Conservation (phyloP, 441 rosid species). For the Codiaeum variegatum region DNA sequence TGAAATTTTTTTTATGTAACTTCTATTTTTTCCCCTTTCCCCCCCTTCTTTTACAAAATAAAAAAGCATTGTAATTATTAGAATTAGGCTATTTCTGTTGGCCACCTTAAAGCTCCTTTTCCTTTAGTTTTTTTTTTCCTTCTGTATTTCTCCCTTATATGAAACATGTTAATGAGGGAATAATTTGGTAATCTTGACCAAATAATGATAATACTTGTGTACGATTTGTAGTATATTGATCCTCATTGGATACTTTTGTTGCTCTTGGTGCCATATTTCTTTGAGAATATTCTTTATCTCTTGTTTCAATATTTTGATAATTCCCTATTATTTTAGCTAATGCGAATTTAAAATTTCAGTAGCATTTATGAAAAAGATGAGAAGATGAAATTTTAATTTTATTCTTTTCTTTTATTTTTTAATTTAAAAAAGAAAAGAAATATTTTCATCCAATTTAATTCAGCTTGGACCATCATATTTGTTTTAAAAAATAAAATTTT, state of each 20-base stretch:
- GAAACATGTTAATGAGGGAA: neutral
- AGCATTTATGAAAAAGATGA: too few species aligned
- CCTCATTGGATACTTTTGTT: neutral
- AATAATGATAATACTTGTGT: too few species aligned
- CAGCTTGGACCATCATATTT: too few species aligned
- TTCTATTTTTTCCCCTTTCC: neutral
- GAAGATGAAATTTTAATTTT: too few species aligned
- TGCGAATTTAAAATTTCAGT: neutral
- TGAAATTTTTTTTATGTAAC: neutral
- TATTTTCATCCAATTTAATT: too few species aligned
- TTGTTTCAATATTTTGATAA: neutral
- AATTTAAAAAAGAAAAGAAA: too few species aligned
- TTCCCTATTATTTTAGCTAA: neutral
- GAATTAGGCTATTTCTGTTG: neutral
- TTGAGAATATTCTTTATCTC: neutral
- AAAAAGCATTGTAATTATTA: neutral
- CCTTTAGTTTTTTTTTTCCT: neutral
- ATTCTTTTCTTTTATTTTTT: too few species aligned
- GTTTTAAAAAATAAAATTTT: too few species aligned
- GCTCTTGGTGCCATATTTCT: neutral
- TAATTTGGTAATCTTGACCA: neutral
- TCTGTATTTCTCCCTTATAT: neutral
- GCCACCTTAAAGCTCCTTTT: neutral
- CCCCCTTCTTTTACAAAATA: neutral
- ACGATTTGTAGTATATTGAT: neutral